Base-by-base conservation (phyloP, 805 yeast species). In the Torulaspora indica region DNA sequence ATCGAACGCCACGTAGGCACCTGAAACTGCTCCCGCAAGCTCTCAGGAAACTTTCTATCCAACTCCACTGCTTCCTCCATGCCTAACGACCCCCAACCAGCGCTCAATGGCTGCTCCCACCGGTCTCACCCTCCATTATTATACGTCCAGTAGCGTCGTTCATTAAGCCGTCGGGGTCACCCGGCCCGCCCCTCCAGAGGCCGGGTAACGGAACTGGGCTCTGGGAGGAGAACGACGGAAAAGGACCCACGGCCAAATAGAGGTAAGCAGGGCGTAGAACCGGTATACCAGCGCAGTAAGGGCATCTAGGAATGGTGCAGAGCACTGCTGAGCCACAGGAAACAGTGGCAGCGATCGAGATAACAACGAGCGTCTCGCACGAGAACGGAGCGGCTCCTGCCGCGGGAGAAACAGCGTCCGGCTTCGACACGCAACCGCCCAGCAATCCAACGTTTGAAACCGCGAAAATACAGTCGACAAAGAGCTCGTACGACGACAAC, bases 1-100 rank as follows among this genome's bases (percentile, higher is more conserved):
- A 85, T 64, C 0, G 87, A 73, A 40, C 64, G 58, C 50, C 79
- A 73, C 0, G 93, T 84, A 6, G 96, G 96, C 29, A 83, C 65
- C 23, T 66, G 71, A 58, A 87, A 86, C 40, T 73, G 68, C 9
- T 71, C 70, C 4, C 67, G 56, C 43, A 71, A 64, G 1, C 70
- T 59, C 1, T 51, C 55, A 8, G 71, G 70, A 51, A 50, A 73
- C 49, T 67, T 40, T 1, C 47, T 29, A 57, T 79, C 85, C 35
- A 76, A 61, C 12, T 42, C 43, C 4, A 27, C 25, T 3, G 70
- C 69, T 23, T 58, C 45, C n/a, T 45, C 45, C 49, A 20, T 20
- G 22, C 22, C 22, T 20, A 20, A 20, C 22, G 22, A 20, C 22
- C 22, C 22, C 5, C 22, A 20, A 20, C n/a, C 22, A 20, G 5